Evolutionary conservation across 345 rosid genomes (phyloP).

Genomic region (Camelina neglecta): DNA sequence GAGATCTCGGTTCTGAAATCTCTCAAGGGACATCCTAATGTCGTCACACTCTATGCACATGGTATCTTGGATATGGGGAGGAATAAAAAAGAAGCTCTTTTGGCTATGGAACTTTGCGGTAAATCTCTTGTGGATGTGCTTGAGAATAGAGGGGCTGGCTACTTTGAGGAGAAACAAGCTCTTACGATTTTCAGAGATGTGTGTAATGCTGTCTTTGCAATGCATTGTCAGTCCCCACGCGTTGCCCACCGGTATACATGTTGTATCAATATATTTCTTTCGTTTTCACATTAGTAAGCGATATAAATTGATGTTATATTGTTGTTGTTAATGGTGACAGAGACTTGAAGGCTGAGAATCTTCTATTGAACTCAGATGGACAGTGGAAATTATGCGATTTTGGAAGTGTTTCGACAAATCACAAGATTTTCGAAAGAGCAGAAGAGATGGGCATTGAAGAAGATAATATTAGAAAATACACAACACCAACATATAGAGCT

Average conservation of each 20-base stretch:
- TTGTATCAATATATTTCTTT: not conserved
- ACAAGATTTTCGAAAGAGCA: conserved; percentile 89
- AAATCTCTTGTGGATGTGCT: conserved; percentile 82
- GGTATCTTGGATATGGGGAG: conserved; percentile 86
- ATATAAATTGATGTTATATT: not conserved
- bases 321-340: conserved; percentile 49
- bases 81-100: conserved; percentile 79
- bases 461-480: conserved; percentile 93
- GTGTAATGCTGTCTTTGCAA: conserved; percentile 92
- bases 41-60: conserved; percentile 71
- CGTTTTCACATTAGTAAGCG: not conserved
- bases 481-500: conserved; percentile 97
- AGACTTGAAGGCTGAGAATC: conserved; percentile 97
- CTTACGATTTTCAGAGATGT: conserved; percentile 79
- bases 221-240: conserved; percentile 93
- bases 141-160: conserved; percentile 83
- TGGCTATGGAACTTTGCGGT: conserved; percentile 93
- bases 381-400: conserved; percentile 94
- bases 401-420: conserved; percentile 92
- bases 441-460: conserved; percentile 99
- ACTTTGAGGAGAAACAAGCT: conserved; percentile 86
- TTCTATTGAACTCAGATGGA: conserved; percentile 80
- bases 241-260: conserved; percentile 81
- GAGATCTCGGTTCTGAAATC: conserved; percentile 88
- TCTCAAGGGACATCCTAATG: conserved; percentile 88